Conservation (phyloP, 2,329 filamentous ascomycete species). For the Hypoxylon sp. region DNA sequence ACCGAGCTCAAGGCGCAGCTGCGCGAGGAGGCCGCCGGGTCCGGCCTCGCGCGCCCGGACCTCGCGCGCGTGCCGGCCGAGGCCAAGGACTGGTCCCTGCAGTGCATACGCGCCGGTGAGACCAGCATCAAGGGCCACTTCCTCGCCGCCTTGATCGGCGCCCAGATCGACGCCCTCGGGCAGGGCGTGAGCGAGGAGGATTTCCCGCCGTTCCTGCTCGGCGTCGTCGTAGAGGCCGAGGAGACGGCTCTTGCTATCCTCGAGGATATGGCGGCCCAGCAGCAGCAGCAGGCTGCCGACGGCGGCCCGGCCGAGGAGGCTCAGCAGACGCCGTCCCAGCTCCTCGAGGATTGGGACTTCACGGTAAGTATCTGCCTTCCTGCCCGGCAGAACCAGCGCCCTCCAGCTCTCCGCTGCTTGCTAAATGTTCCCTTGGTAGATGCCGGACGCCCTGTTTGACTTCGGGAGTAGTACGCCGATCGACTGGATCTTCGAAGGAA, state of each 20-base stretch:
- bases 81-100: slow-evolving; percentile 49
- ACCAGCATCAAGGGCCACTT: slow-evolving; percentile 62
- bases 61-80: slow-evolving; percentile 52
- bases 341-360: slow-evolving; percentile 51
- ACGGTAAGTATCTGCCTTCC: slow-evolving; percentile 52
- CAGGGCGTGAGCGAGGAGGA: slow-evolving; percentile 47
- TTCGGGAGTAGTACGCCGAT: slow-evolving; percentile 26
- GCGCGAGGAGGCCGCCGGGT: slow-evolving; percentile 50
- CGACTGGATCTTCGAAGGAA: slow-evolving; percentile 29
- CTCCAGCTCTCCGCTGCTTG: not conserved
- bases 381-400: not conserved
- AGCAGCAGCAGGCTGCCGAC: not conserved
- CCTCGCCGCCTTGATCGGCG: slow-evolving; percentile 48
- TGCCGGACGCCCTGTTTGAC: slow-evolving; percentile 43
- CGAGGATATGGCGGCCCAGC: slow-evolving; percentile 40
- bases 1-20: slow-evolving; percentile 51
- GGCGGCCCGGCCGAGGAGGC: slow-evolving; percentile 6
- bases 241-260: slow-evolving; percentile 47
- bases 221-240: slow-evolving; percentile 48
- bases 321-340: slow-evolving; percentile 33
- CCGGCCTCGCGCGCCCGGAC: slow-evolving; percentile 48
- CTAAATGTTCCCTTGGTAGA: slow-evolving; percentile 35
- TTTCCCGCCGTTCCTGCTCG: slow-evolving; percentile 46
- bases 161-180: slow-evolving; percentile 53
- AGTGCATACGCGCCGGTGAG: slow-evolving; percentile 56